A percentile compares a stretch with the other conserved stretches of the same genome.
Evolutionary conservation across 2,329 filamentous ascomycete genomes (phyloP).

Genomic region (Colletotrichum magnum): DNA sequence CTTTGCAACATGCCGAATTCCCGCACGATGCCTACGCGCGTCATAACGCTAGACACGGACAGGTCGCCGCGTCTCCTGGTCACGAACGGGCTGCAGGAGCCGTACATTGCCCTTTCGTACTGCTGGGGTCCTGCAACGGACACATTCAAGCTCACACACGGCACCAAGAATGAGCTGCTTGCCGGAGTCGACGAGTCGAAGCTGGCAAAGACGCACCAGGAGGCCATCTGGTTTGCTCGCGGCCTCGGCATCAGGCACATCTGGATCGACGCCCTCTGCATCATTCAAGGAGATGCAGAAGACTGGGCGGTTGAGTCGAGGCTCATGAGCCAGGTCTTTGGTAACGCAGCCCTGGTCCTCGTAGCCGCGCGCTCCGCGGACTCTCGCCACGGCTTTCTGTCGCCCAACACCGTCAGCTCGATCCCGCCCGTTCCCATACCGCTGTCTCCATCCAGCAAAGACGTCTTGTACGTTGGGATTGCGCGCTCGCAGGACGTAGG

Average conservation of each 20-base stretch:
- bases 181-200: neutral
- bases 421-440: neutral
- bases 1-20: neutral
- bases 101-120: conserved; percentile 5
- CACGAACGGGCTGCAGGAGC: conserved; percentile 8
- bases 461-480: conserved; percentile 5
- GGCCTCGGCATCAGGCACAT: conserved; percentile 1
- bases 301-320: conserved; percentile 38
- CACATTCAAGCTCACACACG: neutral
- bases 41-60: neutral
- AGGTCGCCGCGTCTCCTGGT: neutral
- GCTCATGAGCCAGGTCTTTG: conserved; percentile 32
- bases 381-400: conserved; percentile 6
- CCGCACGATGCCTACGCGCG: neutral
- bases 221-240: neutral
- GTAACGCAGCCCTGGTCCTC: conserved; percentile 31
- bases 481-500: neutral
- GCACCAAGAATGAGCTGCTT: neutral
- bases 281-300: conserved; percentile 33
- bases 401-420: neutral
- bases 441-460: neutral
- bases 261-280: conserved; percentile 23
- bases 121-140: conserved; percentile 7
- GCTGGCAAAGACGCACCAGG: neutral
- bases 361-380: neutral